These are phyloP conservation scores for Fraxinus excelsior DNA, from an alignment of 257 asterid species.

Conservation along the genomic window DNA sequence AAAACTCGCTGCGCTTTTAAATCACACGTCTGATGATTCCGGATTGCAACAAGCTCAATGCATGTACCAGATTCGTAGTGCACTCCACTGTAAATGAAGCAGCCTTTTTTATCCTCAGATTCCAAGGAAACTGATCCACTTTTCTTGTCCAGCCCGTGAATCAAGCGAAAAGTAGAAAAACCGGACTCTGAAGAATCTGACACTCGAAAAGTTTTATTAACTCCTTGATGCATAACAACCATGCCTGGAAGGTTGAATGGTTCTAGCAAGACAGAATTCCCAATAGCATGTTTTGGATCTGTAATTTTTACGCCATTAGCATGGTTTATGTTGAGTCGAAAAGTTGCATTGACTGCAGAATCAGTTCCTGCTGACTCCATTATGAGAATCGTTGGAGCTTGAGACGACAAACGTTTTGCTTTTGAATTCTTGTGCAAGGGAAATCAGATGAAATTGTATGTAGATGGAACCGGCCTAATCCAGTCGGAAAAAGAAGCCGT, in stretches of 20 bases:
- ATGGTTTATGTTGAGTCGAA: slow-evolving; percentile 36
- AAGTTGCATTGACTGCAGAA: slow-evolving; percentile 51
- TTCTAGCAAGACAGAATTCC: slow-evolving; percentile 54
- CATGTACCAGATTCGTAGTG: slow-evolving; percentile 25
- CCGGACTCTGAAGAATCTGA: slow-evolving; percentile 26
- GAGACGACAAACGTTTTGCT: slow-evolving; percentile 34
- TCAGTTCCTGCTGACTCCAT: slow-evolving; percentile 61
- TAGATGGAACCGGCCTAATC: slow-evolving; percentile 55
- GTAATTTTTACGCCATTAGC: slow-evolving; percentile 14
- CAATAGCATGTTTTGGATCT: slow-evolving; percentile 37
- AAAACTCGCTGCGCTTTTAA: slow-evolving; percentile 58
- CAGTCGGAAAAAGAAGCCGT: slow-evolving; percentile 44
- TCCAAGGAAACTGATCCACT: slow-evolving; percentile 51
- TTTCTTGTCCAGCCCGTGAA: slow-evolving; percentile 53
- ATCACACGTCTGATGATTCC: slow-evolving; percentile 32
- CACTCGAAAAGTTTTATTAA: slow-evolving; percentile 41
- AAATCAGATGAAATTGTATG: slow-evolving; percentile 49
- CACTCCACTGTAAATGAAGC: slow-evolving; percentile 45
- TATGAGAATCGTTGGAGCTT: slow-evolving; percentile 44
- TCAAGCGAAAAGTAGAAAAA: slow-evolving; percentile 42
- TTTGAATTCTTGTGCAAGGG: slow-evolving; percentile 64
- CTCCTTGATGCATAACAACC: slow-evolving; percentile 52
- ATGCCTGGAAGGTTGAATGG: slow-evolving; percentile 67
- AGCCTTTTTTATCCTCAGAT: slow-evolving; percentile 48
- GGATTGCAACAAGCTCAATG: slow-evolving; percentile 47